A percentile compares a stretch with the other conserved stretches of the same genome.
Conservation (phyloP, 2,329 filamentous ascomycete species). For the Helotiales sp. region DNA sequence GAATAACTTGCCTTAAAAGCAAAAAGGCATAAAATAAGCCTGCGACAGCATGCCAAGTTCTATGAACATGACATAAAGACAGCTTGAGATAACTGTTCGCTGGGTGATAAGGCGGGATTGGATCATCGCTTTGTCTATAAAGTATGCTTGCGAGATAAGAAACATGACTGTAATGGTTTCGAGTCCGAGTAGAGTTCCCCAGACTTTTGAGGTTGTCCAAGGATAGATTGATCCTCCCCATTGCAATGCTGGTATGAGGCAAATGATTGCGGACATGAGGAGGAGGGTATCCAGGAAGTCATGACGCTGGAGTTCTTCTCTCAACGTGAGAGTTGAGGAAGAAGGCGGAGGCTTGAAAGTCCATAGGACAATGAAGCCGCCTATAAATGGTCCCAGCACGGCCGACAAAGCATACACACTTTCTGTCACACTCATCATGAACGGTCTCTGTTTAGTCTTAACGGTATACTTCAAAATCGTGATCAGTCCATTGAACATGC, state of each 20-base stretch:
- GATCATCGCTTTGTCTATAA: conserved; percentile 29
- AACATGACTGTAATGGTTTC: conserved; percentile 28
- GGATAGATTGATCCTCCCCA: conserved; percentile 45
- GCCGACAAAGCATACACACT: conserved; percentile 66
- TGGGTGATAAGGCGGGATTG: conserved; percentile 38
- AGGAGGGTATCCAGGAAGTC: conserved; percentile 44
- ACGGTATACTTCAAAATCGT: conserved; percentile 42
- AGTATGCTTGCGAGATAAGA: neutral
- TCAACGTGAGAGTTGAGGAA: neutral
- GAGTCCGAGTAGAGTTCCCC: conserved; percentile 32
- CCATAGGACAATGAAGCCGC: conserved; percentile 45
- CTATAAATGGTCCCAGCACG: conserved; percentile 61
- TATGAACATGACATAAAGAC: conserved; percentile 33
- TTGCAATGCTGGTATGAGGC: conserved; percentile 34
- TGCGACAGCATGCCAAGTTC: conserved; percentile 31
- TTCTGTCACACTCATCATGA: conserved; percentile 61
- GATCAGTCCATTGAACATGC: conserved; percentile 38
- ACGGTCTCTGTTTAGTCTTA: conserved; percentile 32
- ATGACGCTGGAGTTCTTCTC: conserved; percentile 45
- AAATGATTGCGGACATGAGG: conserved; percentile 41
- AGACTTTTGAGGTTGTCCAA: conserved; percentile 36
- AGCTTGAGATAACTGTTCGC: conserved; percentile 34
- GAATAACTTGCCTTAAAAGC: no score
- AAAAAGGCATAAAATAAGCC: conserved; percentile 48
- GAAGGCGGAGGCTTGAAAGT: neutral